Evolutionary conservation across 768 basidiomycete species (phyloP).

Genomic region (Rhodocollybia butyracea): DNA sequence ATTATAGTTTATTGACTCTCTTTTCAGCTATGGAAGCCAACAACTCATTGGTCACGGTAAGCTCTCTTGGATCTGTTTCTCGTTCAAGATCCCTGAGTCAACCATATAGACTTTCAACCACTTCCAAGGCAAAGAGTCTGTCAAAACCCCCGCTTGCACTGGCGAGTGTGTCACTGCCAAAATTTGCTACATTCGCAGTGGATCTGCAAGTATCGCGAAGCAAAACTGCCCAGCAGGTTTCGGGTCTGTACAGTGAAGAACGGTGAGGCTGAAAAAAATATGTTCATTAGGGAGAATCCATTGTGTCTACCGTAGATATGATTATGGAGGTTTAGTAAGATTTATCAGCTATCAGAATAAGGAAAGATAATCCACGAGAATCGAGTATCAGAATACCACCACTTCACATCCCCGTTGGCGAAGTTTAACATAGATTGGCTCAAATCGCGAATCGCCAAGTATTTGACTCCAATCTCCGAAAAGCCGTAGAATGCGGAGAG

Average conservation of each 20-base stretch:
- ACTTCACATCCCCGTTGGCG: conserved; percentile 27
- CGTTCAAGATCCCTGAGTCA: not conserved
- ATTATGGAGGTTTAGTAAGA: no score
- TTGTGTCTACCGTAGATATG: no score
- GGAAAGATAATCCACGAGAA: no score
- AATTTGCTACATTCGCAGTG: conserved; percentile 77
- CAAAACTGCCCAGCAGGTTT: conserved; percentile 62
- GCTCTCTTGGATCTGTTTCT: conserved; percentile 12
- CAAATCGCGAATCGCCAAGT: conserved; percentile 35
- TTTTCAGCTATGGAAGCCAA: conserved; percentile 54
- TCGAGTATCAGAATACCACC: conserved; percentile 5
- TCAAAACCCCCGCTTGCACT: conserved; percentile 51
- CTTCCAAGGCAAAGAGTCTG: conserved; percentile 69
- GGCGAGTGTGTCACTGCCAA: conserved; percentile 62
- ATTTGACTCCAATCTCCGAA: conserved; percentile 52
- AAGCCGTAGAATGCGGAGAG: conserved; percentile 41
- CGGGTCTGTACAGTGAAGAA: conserved; percentile 52
- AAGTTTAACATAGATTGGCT: conserved; percentile 25
- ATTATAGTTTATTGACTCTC: not conserved
- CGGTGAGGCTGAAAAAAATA: no score
- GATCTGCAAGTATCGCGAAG: conserved; percentile 56
- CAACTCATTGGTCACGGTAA: conserved; percentile 54
- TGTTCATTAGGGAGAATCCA: no score
- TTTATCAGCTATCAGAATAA: no score
- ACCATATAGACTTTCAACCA: conserved; percentile 55